These are phyloP conservation scores for Botrytis tulipae DNA, from an alignment of 2,329 filamentous ascomycete species.

Conservation along the genomic window DNA sequence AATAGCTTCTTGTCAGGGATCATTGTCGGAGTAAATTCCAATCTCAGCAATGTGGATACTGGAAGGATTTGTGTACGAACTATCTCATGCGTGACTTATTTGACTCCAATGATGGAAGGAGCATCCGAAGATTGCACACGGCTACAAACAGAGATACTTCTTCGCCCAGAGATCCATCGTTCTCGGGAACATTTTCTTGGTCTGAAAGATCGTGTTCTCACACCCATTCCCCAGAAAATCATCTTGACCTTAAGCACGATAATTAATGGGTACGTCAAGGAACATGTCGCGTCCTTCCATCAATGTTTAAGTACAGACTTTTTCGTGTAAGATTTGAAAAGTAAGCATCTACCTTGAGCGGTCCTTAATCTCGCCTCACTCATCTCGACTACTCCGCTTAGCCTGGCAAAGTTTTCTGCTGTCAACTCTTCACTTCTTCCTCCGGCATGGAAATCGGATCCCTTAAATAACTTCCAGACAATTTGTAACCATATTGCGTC, in stretches of 20 bases:
- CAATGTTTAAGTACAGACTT: background rate
- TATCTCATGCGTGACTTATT: background rate
- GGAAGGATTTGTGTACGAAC: constrained; percentile 1
- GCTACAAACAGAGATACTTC: background rate
- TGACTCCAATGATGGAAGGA: background rate
- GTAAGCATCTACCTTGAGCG: constrained; percentile 30
- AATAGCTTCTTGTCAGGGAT: background rate
- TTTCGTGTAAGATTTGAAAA: constrained; percentile 24
- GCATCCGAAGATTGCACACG: background rate
- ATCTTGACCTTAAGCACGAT: background rate
- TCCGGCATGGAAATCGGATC: background rate
- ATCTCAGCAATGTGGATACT: background rate
- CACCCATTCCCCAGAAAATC: background rate
- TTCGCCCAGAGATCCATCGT: background rate
- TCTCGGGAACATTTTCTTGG: too few species aligned
- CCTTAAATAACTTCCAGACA: constrained; percentile 25
- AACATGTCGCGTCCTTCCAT: background rate
- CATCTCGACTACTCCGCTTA: constrained; percentile 30
- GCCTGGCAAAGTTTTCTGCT: constrained; percentile 26
- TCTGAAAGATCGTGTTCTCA: background rate
- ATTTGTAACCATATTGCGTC: constrained; percentile 25
- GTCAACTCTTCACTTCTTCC: constrained; percentile 17
- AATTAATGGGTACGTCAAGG: background rate
- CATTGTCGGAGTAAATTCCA: background rate
- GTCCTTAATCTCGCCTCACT: constrained; percentile 26